Conservation (phyloP, 345 rosid species). For the Linum lewisii region DNA sequence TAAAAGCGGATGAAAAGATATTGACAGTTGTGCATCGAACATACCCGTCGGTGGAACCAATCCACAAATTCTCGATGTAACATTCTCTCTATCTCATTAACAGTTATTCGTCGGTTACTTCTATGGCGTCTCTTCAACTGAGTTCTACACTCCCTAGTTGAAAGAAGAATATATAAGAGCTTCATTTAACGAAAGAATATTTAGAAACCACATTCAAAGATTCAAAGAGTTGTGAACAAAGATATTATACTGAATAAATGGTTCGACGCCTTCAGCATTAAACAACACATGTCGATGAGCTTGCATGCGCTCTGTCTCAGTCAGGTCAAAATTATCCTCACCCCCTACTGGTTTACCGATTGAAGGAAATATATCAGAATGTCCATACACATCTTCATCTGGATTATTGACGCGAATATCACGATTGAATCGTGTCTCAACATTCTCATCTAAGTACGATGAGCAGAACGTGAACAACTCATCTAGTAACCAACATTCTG, state of each 20-base stretch:
- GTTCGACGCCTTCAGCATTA: background rate
- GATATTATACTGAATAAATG: too few relatives aligned
- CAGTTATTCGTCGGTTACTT: background rate
- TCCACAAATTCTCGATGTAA: background rate
- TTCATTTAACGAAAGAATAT: too few relatives aligned
- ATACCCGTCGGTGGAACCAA: background rate
- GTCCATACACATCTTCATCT: background rate
- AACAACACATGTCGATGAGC: background rate
- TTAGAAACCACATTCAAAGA: too few relatives aligned
- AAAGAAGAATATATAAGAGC: too few relatives aligned
- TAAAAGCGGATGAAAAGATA: too few relatives aligned
- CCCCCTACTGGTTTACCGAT: background rate
- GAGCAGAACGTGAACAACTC: background rate
- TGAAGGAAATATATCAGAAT: background rate
- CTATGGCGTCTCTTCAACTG: too few relatives aligned
- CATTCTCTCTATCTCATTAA: background rate
- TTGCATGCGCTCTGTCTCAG: background rate
- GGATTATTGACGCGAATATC: background rate
- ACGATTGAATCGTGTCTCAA: background rate
- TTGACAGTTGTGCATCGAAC: too few relatives aligned
- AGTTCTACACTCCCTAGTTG: background rate
- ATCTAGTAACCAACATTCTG: background rate
- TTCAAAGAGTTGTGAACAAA: too few relatives aligned
- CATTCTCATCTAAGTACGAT: background rate
- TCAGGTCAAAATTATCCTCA: too few relatives aligned